phyloP scores from a whole-genome alignment of 2,329 filamentous ascomycete species.

The Colletotrichum cordylinicola region DNA sequence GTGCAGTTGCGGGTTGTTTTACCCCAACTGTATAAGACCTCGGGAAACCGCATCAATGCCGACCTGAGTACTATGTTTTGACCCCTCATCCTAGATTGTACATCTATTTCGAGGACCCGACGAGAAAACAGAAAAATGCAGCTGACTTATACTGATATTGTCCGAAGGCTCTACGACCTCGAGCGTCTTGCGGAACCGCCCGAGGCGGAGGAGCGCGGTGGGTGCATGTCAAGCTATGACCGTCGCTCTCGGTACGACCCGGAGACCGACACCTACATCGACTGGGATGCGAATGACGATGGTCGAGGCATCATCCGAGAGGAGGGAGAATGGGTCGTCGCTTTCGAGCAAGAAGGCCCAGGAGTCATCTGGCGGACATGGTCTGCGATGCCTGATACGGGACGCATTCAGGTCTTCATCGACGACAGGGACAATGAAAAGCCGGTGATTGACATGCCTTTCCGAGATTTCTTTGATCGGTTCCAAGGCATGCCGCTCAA shows the following conservation, averaged over 20 bases:
- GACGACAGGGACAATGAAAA: neutral
- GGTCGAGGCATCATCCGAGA: constrained; percentile 11
- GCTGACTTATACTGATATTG: constrained; percentile 11
- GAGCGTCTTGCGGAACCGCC: constrained; percentile 15
- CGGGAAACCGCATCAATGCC: neutral
- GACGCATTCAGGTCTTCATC: constrained; percentile 12
- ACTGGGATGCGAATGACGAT: constrained; percentile 20
- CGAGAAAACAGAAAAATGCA: neutral
- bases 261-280: constrained; percentile 6
- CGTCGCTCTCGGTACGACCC: constrained; percentile 16
- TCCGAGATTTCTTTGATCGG: constrained; percentile 13
- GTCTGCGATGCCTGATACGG: constrained; percentile 16
- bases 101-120: neutral
- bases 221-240: constrained; percentile 21
- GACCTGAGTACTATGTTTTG: too few relatives aligned
- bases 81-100: neutral
- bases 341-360: constrained; percentile 14
- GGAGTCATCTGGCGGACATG: constrained; percentile 17
- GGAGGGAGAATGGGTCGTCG: constrained; percentile 10
- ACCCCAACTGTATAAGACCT: neutral
- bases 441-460: constrained; percentile 10
- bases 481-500: constrained; percentile 18
- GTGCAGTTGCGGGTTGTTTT: neutral
- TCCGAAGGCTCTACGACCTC: constrained; percentile 13
- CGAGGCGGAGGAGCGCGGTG: constrained; percentile 1